Evolutionary conservation across 2,329 filamentous ascomycete genomes (phyloP), one percentile per base, ranked within the genome.

Genomic region (Trichoderma endophyticum): DNA sequence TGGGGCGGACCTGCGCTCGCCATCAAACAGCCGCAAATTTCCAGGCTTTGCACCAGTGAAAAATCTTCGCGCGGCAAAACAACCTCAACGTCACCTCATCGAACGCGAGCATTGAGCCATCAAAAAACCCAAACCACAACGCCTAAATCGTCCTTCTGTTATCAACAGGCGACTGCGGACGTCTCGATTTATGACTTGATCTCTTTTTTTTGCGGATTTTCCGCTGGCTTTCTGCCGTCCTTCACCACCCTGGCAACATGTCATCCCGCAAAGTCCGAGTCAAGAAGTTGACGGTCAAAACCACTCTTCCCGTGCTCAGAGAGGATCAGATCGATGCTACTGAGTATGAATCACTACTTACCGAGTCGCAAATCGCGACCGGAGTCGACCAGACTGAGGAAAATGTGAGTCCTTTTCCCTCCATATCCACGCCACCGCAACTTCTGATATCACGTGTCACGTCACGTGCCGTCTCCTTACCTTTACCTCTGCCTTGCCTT

Each of bases 361-460:
- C 92, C 81, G 88, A 93, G 89, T 86, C 90, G 87, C 84, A 93
- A 91, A 94, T 98, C 81, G 94, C 96, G 81, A 98, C 95, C 76
- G 96, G 96, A 83, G 96, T 99, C 78, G 96, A 99, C 84, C 95
- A 97, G 81, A 93, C 91, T 75, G 96, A 99, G 84, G 95, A 98
- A 89, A 95, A 95, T 85, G 96, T 98, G 84, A 90, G 94, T 93
- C 75, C 75, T 48, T 60, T 60, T 73, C 61, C 32, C 60, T 59
- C 66, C 71, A 59, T 76, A 75, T 76, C 78, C 77, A 73, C 76
- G 70, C 77, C 74, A 59, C 70, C 73, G 76, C 74, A 70, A 75
- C 75, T 77, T 75, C 76, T 77, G 78, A 82, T 81, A 82, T 86
- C 86, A 88, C 86, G 86, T 88, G 86, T 26, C 30, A 0, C 0